phyloP scores from a whole-genome alignment of 2,329 filamentous ascomycete species.

The Curvularia spicifera region DNA sequence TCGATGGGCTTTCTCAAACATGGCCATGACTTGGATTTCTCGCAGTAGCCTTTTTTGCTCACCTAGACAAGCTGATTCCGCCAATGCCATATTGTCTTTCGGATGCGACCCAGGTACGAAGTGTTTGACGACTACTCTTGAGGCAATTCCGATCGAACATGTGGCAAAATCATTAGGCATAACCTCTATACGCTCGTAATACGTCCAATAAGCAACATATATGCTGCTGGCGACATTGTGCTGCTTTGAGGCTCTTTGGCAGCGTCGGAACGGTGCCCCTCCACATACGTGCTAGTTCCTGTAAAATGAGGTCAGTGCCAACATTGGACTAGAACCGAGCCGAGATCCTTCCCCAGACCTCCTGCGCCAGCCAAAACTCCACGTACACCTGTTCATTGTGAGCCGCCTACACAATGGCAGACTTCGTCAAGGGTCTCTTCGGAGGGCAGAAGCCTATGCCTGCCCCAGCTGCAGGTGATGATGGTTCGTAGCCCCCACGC shows the following conservation, averaged over 20 bases:
- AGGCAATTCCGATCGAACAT: background rate
- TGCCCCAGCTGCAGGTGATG: constrained; percentile 62
- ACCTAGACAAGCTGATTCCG: background rate
- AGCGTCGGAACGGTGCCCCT: constrained; percentile 21
- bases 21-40: background rate
- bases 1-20: background rate
- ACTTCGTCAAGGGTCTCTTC: constrained; percentile 71
- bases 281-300: constrained; percentile 36
- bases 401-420: constrained; percentile 50
- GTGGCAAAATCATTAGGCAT: background rate
- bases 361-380: constrained; percentile 28
- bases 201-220: background rate
- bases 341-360: constrained; percentile 27
- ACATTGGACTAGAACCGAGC: constrained; percentile 19
- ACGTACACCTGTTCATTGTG: constrained; percentile 30
- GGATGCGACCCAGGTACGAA: background rate
- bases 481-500: constrained; percentile 60
- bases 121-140: background rate
- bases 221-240: background rate
- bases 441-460: constrained; percentile 69
- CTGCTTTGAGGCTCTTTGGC: constrained; percentile 3
- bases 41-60: background rate
- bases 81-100: background rate
- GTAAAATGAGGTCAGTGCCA: constrained; percentile 39
- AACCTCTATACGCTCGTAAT: no score